A percentile compares a stretch with the other conserved stretches of the same genome.
Conservation (phyloP, 352 stramenopile species). For the Phytophthora palmivora region DNA sequence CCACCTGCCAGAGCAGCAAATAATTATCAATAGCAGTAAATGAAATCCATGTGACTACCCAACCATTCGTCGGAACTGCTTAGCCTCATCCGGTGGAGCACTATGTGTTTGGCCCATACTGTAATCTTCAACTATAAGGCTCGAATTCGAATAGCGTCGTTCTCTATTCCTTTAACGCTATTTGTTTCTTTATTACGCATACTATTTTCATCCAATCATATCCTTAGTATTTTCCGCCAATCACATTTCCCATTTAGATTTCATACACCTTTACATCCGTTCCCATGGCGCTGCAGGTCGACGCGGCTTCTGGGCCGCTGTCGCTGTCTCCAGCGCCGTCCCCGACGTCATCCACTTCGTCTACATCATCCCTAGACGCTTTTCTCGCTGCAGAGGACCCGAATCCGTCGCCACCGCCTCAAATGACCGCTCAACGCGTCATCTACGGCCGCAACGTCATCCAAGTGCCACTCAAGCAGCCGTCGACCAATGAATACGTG, state of each 20-base stretch:
- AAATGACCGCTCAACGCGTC: slow-evolving; percentile 43
- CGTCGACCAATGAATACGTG: slow-evolving; percentile 55
- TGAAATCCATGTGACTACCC: slow-evolving; percentile 9
- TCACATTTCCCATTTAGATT: too few species aligned
- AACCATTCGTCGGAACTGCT: slow-evolving; percentile 68
- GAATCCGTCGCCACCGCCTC: slow-evolving; percentile 24
- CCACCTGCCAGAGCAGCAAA: slow-evolving; percentile 32
- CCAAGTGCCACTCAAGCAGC: slow-evolving; percentile 72
- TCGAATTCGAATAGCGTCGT: too few species aligned
- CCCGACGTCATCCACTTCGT: slow-evolving; percentile 36
- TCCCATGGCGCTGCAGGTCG: slow-evolving; percentile 8
- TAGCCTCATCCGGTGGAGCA: slow-evolving; percentile 54
- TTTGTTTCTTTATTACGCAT: too few species aligned
- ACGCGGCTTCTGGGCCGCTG: slow-evolving; percentile 17
- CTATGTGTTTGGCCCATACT: slow-evolving; percentile 70
- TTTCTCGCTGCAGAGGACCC: slow-evolving; percentile 39
- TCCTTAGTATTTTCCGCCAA: slow-evolving; percentile 8
- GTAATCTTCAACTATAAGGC: too few species aligned
- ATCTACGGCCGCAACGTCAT: slow-evolving; percentile 78
- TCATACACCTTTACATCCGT: not conserved
- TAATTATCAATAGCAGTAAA: not conserved
- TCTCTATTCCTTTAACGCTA: too few species aligned
- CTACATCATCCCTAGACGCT: slow-evolving; percentile 36
- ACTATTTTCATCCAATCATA: not conserved
- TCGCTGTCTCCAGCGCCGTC: slow-evolving; percentile 25